A percentile compares a stretch with the other conserved stretches of the same genome.
Conservation (phyloP, 2,329 filamentous ascomycete species). For the Didymella keratinophila region DNA sequence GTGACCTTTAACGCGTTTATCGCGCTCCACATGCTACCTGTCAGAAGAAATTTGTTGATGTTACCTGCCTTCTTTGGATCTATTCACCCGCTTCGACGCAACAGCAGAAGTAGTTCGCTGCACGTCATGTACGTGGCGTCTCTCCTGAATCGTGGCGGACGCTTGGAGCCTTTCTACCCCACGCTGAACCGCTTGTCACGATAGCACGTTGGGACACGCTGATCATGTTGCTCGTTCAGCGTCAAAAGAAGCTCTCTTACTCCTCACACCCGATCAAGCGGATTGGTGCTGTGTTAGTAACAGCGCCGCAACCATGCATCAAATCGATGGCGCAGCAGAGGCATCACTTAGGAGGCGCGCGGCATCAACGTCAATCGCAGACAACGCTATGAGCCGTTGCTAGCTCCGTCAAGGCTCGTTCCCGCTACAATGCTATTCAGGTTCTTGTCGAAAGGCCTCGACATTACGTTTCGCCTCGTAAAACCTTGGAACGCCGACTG, state of each 20-base stretch:
- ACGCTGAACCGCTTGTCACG: not conserved
- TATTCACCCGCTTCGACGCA: not conserved
- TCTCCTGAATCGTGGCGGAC: constrained; percentile 10
- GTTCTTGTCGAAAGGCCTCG: not conserved
- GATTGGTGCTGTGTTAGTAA: not conserved
- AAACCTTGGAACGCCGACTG: not conserved
- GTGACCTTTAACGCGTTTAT: not conserved
- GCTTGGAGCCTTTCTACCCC: not conserved
- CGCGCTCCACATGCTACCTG: not conserved
- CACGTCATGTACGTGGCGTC: constrained; percentile 6
- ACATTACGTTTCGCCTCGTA: not conserved
- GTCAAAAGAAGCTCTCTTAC: not conserved
- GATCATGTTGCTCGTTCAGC: not conserved
- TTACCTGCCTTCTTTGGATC: constrained; percentile 1
- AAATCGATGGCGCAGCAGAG: not conserved
- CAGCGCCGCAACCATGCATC: not conserved
- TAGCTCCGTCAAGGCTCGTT: not conserved
- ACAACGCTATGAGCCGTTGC: not conserved
- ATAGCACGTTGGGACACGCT: not conserved
- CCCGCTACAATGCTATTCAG: not conserved
- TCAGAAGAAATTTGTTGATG: not conserved
- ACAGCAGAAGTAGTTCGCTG: not conserved
- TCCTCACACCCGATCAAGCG: not conserved
- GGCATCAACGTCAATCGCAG: not conserved
- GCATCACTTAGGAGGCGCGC: not conserved